These are phyloP conservation scores for Meyerozyma guilliermondii DNA, from an alignment of 1,139 yeast genomes.

Conservation along the genomic window DNA sequence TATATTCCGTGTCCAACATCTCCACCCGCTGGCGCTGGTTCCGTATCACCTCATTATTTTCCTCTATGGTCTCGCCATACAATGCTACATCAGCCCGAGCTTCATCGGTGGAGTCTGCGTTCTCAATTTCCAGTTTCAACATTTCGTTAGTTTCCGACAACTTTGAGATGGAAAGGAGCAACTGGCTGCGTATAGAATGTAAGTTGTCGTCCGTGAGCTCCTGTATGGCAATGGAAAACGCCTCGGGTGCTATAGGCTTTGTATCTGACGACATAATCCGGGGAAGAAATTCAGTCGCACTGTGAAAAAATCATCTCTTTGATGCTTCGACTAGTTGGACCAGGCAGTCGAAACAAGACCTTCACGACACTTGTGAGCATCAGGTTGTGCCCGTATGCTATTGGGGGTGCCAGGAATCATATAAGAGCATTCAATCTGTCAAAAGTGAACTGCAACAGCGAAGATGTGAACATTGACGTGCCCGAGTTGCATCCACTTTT, in stretches of 20 bases:
- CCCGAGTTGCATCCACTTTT: conserved; percentile 50
- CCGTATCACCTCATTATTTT: conserved; percentile 27
- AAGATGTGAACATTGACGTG: neutral
- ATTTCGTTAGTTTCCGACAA: conserved; percentile 28
- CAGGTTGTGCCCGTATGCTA: neutral
- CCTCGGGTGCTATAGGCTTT: conserved; percentile 22
- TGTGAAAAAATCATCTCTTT: neutral
- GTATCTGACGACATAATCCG: conserved; percentile 14
- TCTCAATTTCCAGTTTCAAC: conserved; percentile 22
- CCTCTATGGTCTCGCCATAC: conserved; percentile 27
- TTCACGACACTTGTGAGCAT: neutral
- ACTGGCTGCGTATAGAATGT: conserved; percentile 18
- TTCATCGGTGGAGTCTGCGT: conserved; percentile 6
- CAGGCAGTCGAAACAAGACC: neutral
- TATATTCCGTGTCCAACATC: conserved; percentile 21
- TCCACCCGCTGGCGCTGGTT: conserved; percentile 23
- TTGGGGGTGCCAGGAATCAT: neutral
- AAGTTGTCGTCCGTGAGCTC: conserved; percentile 30
- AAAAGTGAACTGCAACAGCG: neutral
- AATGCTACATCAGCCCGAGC: conserved; percentile 21
- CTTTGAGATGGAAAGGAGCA: conserved; percentile 23
- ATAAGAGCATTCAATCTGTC: neutral
- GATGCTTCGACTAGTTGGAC: neutral
- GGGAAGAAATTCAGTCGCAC: neutral
- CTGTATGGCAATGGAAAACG: conserved; percentile 25